These are phyloP conservation scores for Salvia hispanica DNA, from an alignment of 257 asterid species.

Conservation along the genomic window DNA sequence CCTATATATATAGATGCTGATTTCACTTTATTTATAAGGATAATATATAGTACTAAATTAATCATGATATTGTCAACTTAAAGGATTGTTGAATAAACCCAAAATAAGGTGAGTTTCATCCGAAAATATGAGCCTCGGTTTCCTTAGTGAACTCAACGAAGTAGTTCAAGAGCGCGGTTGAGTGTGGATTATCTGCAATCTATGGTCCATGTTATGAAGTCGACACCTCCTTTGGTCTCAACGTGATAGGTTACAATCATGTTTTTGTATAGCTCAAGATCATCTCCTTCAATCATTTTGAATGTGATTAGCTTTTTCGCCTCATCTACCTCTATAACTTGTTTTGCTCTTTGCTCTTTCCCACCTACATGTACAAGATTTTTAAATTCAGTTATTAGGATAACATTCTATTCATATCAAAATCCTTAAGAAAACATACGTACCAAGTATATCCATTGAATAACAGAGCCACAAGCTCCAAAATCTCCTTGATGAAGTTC, in stretches of 20 bases:
- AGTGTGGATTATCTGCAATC: conserved; percentile 37
- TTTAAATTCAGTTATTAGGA: no score
- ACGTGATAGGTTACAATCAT: conserved; percentile 31
- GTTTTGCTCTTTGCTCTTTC: conserved; percentile 23
- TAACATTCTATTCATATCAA: no score
- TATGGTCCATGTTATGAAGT: conserved; percentile 39
- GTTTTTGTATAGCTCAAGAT: conserved; percentile 33
- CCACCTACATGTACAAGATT: conserved; percentile 21
- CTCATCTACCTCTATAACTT: conserved; percentile 30
- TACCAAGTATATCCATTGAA: conserved; percentile 39
- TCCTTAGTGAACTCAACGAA: conserved; percentile 35
- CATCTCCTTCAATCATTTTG: conserved; percentile 34
- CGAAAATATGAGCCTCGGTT: conserved; percentile 29
- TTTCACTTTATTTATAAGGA: no score
- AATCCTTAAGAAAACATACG: background rate
- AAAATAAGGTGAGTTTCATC: background rate
- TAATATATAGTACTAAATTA: no score
- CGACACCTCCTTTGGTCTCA: conserved; percentile 32
- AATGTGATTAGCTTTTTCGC: conserved; percentile 25
- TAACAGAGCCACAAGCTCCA: conserved; percentile 30
- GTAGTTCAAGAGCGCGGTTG: conserved; percentile 20
- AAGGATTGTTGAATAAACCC: background rate
- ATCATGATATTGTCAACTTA: background rate
- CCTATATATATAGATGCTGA: no score
- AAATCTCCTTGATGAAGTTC: conserved; percentile 34